phyloP scores from a whole-genome alignment of 495 filamentous ascomycete genomes.

The Chlorociboria aeruginascens region DNA sequence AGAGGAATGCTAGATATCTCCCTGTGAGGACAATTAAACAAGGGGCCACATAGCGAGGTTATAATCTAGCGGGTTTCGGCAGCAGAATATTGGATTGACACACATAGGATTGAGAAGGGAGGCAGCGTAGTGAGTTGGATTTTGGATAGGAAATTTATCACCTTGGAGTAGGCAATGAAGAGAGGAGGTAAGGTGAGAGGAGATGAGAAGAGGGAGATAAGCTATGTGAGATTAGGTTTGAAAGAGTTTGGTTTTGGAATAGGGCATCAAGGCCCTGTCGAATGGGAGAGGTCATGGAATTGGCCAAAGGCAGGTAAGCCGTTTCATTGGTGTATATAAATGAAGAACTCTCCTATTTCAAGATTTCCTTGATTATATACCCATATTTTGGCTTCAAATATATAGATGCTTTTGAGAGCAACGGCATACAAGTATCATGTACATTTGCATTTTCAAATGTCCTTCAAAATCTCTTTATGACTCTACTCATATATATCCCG shows the following conservation, averaged over 20 bases:
- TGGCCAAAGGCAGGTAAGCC: too few species aligned
- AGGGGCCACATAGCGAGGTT: slow-evolving; percentile 41
- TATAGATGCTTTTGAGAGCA: too few species aligned
- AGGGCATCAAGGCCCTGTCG: too few species aligned
- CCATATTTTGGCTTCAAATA: too few species aligned
- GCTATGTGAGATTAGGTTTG: slow-evolving; percentile 19
- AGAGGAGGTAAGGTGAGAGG: slow-evolving; percentile 20
- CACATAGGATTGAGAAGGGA: slow-evolving; percentile 43
- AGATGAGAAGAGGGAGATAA: slow-evolving; percentile 16
- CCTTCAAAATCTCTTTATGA: too few species aligned
- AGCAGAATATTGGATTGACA: slow-evolving; percentile 44
- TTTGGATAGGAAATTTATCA: slow-evolving; percentile 30
- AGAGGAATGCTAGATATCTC: slow-evolving; percentile 43
- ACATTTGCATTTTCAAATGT: too few species aligned
- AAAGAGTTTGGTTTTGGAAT: slow-evolving; percentile 25
- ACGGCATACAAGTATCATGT: too few species aligned
- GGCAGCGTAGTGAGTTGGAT: slow-evolving; percentile 37
- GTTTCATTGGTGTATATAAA: too few species aligned
- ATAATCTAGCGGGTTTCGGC: slow-evolving; percentile 31
- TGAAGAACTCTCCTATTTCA: too few species aligned
- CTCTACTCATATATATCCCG: too few species aligned
- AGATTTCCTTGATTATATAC: too few species aligned
- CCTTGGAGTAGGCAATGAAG: slow-evolving; percentile 33
- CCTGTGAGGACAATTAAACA: slow-evolving; percentile 37
- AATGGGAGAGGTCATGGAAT: too few species aligned